Evolutionary conservation across 73 alveolate genomes (phyloP).

Genomic region (Breviolum minutum): DNA sequence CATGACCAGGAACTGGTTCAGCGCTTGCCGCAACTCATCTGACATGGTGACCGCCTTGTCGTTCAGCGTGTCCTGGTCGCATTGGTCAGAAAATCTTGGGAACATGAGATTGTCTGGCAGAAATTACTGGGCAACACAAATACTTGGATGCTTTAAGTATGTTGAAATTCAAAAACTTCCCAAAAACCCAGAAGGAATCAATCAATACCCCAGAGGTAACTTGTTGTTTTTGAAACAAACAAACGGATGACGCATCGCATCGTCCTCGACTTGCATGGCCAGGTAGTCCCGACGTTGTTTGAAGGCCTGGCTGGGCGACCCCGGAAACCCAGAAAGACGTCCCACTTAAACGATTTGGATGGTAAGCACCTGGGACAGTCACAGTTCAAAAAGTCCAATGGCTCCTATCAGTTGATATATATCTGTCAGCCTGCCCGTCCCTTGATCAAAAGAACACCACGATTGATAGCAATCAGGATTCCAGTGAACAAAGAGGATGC

Average conservation of each 20-base stretch:
- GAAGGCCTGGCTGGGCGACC: slow-evolving; percentile 37
- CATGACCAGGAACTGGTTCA: slow-evolving; percentile 91
- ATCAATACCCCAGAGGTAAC: background rate
- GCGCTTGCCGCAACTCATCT: slow-evolving; percentile 61
- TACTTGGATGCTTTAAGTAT: too few relatives aligned
- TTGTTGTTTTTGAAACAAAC: background rate
- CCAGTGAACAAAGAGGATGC: background rate
- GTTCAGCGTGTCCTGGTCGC: slow-evolving; percentile 19
- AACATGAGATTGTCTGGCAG: too few relatives aligned
- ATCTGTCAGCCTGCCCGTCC: too few relatives aligned
- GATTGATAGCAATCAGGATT: background rate
- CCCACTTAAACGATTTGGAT: background rate
- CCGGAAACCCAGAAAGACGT: background rate
- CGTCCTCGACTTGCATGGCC: slow-evolving; percentile 79
- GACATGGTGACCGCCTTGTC: slow-evolving; percentile 70
- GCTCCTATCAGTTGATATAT: too few relatives aligned
- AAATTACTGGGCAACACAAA: too few relatives aligned
- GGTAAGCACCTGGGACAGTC: background rate
- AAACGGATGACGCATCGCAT: too few relatives aligned
- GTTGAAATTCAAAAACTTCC: too few relatives aligned
- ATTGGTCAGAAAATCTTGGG: too few relatives aligned
- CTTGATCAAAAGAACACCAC: too few relatives aligned
- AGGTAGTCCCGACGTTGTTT: slow-evolving; percentile 94
- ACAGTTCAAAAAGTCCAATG: background rate
- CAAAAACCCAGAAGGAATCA: too few relatives aligned